Evolutionary conservation across 768 basidiomycete species (phyloP).

Genomic region (Cubamyces sp.): DNA sequence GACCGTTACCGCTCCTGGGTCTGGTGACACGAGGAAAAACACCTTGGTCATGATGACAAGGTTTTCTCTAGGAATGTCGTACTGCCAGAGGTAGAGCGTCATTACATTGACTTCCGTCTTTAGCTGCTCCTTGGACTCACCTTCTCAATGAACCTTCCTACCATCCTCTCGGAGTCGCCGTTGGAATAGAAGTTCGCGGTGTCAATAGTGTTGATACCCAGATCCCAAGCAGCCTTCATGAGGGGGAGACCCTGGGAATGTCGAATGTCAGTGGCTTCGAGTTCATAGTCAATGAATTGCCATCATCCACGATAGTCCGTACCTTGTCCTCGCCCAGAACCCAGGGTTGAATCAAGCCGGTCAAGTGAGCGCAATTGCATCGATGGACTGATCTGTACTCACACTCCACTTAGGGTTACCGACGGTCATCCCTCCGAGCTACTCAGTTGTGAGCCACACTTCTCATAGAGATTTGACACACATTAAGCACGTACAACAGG

Average conservation of each 20-base stretch:
- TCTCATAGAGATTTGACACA: background rate
- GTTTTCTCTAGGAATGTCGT: conserved; percentile 33
- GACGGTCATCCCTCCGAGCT: conserved; percentile 30
- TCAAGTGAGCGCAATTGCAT: no score
- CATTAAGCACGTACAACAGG: conserved; percentile 28
- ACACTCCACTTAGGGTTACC: conserved; percentile 27
- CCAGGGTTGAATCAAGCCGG: conserved; percentile 29
- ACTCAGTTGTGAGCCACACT: background rate
- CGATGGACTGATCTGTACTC: no score
- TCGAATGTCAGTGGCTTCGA: background rate
- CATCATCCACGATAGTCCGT: background rate
- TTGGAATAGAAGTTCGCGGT: conserved; percentile 43
- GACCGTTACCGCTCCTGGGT: conserved; percentile 9
- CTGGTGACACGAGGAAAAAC: conserved; percentile 22
- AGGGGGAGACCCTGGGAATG: conserved; percentile 22
- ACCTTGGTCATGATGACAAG: conserved; percentile 35
- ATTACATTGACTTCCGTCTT: no score
- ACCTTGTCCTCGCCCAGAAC: conserved; percentile 29
- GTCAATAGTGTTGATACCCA: conserved; percentile 35
- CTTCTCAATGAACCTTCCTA: conserved; percentile 48
- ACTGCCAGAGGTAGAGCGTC: no score
- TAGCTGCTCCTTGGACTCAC: conserved; percentile 26
- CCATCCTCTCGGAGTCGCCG: conserved; percentile 42
- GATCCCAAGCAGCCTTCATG: conserved; percentile 37
- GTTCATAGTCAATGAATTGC: background rate